Percentiles rank a stretch among this genome's conserved stretches.
phyloP scores from a whole-genome alignment of 2,329 filamentous ascomycete genomes.

The Gliomastix tumulicola region DNA sequence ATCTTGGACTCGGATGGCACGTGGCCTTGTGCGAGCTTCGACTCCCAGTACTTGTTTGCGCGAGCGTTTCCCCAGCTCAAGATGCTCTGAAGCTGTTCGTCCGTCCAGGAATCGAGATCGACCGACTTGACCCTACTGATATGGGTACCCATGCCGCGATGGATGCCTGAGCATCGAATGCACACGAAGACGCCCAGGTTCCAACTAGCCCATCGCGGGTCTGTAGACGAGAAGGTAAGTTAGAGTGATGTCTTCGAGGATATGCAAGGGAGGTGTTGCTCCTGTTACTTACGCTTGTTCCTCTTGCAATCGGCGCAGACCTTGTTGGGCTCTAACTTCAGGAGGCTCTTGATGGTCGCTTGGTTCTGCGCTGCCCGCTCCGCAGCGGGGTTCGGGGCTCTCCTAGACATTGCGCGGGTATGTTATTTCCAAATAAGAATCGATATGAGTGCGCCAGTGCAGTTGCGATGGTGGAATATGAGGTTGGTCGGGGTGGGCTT shows the following conservation, averaged over 20 bases:
- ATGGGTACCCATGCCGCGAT: constrained; percentile 97
- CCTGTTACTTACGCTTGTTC: constrained; percentile 76
- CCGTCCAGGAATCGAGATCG: constrained; percentile 96
- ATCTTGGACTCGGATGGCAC: constrained; percentile 96
- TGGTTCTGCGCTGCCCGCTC: constrained; percentile 91
- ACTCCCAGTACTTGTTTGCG: constrained; percentile 99
- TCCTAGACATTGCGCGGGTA: constrained; percentile 91
- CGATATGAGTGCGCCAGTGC: not conserved
- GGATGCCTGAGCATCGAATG: constrained; percentile 97
- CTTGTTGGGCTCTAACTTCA: constrained; percentile 95
- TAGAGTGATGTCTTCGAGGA: no score
- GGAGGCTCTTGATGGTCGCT: constrained; percentile 84
- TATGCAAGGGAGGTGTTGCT: no score
- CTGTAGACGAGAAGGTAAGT: no score
- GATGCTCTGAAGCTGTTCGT: constrained; percentile 92
- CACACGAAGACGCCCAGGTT: constrained; percentile 96
- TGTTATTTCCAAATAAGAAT: no score
- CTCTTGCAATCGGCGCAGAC: constrained; percentile 97
- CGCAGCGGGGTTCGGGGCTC: constrained; percentile 68
- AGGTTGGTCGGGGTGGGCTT: no score
- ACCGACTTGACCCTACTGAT: constrained; percentile 98
- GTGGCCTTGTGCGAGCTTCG: constrained; percentile 85
- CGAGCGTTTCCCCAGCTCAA: constrained; percentile 92
- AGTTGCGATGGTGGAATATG: no score
- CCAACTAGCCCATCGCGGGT: constrained; percentile 99